These are phyloP conservation scores for Escovopsis weberi DNA, from an alignment of 2,329 filamentous ascomycete species.

Conservation along the genomic window DNA sequence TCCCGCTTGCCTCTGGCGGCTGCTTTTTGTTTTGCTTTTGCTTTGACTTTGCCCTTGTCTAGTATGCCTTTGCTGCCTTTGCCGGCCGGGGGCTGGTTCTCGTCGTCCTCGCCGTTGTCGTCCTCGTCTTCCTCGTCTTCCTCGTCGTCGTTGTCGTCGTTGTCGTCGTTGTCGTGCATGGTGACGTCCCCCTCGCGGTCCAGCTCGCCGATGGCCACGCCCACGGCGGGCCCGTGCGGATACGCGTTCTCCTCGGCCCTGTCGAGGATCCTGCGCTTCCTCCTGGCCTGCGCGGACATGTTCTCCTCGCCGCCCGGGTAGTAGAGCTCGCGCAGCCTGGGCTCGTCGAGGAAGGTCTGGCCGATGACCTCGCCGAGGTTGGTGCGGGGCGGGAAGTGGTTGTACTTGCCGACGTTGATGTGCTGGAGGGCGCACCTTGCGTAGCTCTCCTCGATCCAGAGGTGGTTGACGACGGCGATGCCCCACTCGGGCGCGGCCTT, in stretches of 20 bases:
- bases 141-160: conserved; percentile 12
- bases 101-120: background rate
- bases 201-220: conserved; percentile 28
- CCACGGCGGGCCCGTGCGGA: conserved; percentile 30
- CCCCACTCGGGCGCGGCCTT: conserved; percentile 86
- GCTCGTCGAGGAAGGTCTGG: conserved; percentile 64
- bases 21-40: too few relatives aligned
- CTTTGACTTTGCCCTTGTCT: background rate
- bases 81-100: conserved; percentile 1
- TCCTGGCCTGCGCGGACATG: conserved; percentile 27
- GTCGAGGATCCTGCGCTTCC: conserved; percentile 36
- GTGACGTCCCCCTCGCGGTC: conserved; percentile 25
- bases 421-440: conserved; percentile 68
- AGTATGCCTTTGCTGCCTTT: conserved; percentile 1
- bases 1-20: background rate
- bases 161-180: conserved; percentile 27
- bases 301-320: conserved; percentile 45
- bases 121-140: conserved; percentile 11
- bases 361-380: conserved; percentile 90
- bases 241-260: conserved; percentile 37
- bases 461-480: conserved; percentile 77
- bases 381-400: conserved; percentile 72
- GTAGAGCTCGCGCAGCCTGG: conserved; percentile 48
- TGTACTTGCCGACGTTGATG: conserved; percentile 61
- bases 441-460: conserved; percentile 97